Evolutionary conservation across 2,329 filamentous ascomycete genomes (phyloP), one percentile per base, ranked within the genome.

Genomic region (Cladophialophora yegresii): DNA sequence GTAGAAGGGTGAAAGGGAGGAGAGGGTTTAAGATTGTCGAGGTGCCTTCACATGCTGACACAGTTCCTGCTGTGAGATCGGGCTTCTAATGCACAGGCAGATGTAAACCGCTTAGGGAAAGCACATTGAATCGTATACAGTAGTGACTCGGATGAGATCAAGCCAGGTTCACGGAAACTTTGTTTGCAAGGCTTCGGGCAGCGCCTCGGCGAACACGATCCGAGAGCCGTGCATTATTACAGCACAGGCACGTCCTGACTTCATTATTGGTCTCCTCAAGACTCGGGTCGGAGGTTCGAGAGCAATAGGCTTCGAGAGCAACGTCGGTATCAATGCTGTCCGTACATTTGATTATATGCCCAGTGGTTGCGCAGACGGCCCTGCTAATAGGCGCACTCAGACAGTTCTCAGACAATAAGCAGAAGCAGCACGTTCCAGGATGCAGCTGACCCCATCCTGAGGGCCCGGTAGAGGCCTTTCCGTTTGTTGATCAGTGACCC

Each of bases 91-190:
- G n/a, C 16, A 30, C 26, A 28, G 3, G 16, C 30, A 53, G 16
- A 10, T 7, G 23, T 16, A 32, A 22, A 28, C 20, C 43, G 32
- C 20, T 28, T 4, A 59, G 30, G 28, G 26, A 9, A 12, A n/a
- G 13, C 57, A 53, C 47, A 36, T 50, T 20, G 45, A 36, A 53
- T 43, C 30, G n/a, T 43, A 28, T 6, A 28, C 5, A 7, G 16
- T n/a, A 28, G 22, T 26, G 26, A 28, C 40, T 49, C 33, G 26
- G 43, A 49, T 59, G 57, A 40, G 30, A 50, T 10, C 23, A 23
- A 59, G 57, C 57, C 57, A 59, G 45, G 45, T 59, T 59, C 57
- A 16, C 43, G n/a, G 57, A 59, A 53, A 40, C 47, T 59, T 59
- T 49, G 57, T 51, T 28, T 59, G 57, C 12, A 33, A 58, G 43